A percentile compares a stretch with the other conserved stretches of the same genome.
Evolutionary conservation across 306 rosid genomes (phyloP).

Genomic region (Styphnolobium japonicum): DNA sequence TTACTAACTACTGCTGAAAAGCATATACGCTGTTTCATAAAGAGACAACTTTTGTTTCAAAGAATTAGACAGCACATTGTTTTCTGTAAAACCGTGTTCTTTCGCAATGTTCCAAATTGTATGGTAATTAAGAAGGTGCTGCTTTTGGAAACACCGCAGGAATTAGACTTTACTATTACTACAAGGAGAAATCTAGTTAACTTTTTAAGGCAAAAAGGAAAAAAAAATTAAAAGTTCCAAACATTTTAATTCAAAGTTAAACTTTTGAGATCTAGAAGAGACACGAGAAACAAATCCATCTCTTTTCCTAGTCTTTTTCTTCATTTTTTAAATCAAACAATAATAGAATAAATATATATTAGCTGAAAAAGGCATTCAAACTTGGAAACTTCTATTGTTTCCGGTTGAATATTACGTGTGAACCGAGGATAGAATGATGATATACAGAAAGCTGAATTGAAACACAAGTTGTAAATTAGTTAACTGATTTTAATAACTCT

Average conservation of each 20-base stretch:
- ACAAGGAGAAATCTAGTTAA: not conserved
- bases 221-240: not conserved
- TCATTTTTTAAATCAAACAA: not conserved
- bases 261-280: not conserved
- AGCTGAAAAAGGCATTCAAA: not conserved
- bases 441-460: not conserved
- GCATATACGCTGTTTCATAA: not conserved
- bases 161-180: not conserved
- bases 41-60: not conserved
- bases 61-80: constrained; percentile 21
- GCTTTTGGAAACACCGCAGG: not conserved
- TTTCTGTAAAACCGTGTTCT: constrained; percentile 32
- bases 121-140: not conserved
- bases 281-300: not conserved
- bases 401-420: not conserved
- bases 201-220: not conserved
- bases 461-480: no score
- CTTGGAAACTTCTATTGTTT: not conserved
- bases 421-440: not conserved
- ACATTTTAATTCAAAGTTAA: not conserved
- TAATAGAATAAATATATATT: not conserved
- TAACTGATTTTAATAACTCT: no score
- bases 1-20: not conserved
- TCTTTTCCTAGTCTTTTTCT: not conserved
- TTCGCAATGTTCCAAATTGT: not conserved